Base-by-base conservation (phyloP, 1,284 basidiomycete genomes). In the Cutaneotrichosporon cyanovorans region DNA sequence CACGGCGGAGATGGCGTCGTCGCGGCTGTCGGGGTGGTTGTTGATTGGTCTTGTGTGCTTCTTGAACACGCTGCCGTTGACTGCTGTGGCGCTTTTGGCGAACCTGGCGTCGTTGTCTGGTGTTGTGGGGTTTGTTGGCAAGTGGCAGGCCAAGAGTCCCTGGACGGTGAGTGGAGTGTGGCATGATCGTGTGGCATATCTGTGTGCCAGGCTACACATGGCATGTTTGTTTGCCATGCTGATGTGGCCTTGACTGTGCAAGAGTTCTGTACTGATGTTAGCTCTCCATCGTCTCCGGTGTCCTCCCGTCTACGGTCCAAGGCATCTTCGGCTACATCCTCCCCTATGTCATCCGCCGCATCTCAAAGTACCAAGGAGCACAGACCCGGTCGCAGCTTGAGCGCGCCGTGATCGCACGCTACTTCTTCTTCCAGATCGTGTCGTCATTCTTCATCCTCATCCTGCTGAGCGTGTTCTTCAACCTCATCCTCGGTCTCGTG, bases 341-440 rank as follows among this genome's bases (percentile, higher is more conserved):
- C 28, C 91, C 91, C 6, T 79, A 85, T 58, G 74, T 90, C 64
- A 92, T 96, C 80, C 82, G 91, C 39, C 80, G 79, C 75, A 76
- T 93, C 49, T 77, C 77, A n/a, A 75, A 81, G 73, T 90, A 85
- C 66, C 85, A 88, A 74, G 88, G 67, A 37, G 59, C 62, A 6
- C 49, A 57, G 9, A 69, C 89, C 3, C 83, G 86, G 52, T 84
- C 82, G 11, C 80, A 82, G 35, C 77, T 92, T 38, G 91, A 95
- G 60, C 84, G 91, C 35, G 83, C 84, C 20, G 88, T 95, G 47
- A 78, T 90, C 37, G 87, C 87, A 18, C 81, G 88, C 31, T 95
- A 95, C 72, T 96, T 83, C 64, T 79, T 85, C 7, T 95, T 96
- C 78, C 76, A 95, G 68, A 81, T 93, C 52, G 84, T 92, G 65